A percentile compares a stretch with the other conserved stretches of the same genome.
Conservation (phyloP, 2,329 filamentous ascomycete genomes). For the Aureobasidium sp. region DNA sequence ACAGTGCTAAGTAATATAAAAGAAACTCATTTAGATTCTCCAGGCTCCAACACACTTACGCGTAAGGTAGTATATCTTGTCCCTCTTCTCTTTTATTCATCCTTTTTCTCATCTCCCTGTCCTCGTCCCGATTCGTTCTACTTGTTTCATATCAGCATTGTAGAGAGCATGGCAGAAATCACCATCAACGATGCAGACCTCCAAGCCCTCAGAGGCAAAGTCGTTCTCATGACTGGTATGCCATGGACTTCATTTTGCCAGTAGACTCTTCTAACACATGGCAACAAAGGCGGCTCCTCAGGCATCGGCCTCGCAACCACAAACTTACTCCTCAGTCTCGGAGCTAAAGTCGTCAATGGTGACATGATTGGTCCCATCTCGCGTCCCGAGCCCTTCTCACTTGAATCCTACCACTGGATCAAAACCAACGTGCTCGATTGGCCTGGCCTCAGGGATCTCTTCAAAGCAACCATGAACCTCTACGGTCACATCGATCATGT, state of each 20-base stretch:
- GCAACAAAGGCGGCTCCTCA: constrained; percentile 42
- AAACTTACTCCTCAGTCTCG: constrained; percentile 42
- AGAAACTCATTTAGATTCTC: background rate
- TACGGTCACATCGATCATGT: constrained; percentile 39
- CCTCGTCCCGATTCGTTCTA: background rate
- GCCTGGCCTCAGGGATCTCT: constrained; percentile 43
- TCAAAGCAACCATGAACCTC: constrained; percentile 40
- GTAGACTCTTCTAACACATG: constrained; percentile 17
- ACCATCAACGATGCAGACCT: constrained; percentile 43
- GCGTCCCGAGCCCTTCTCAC: background rate
- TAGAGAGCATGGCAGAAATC: constrained; percentile 3
- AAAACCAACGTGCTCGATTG: constrained; percentile 36
- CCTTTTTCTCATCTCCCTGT: background rate
- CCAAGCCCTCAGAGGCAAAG: background rate
- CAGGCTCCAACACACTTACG: background rate
- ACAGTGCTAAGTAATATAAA: background rate
- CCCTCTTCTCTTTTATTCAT: too few relatives aligned
- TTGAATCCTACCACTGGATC: constrained; percentile 20
- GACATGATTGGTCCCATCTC: constrained; percentile 41
- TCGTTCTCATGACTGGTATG: constrained; percentile 8
- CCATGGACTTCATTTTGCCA: background rate
- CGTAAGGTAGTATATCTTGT: background rate
- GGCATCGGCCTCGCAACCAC: constrained; percentile 54
- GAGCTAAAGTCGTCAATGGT: constrained; percentile 47
- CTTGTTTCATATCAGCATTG: background rate